These are phyloP conservation scores for Orobanche coerulescens DNA, from an alignment of 257 asterid genomes.

Conservation along the genomic window DNA sequence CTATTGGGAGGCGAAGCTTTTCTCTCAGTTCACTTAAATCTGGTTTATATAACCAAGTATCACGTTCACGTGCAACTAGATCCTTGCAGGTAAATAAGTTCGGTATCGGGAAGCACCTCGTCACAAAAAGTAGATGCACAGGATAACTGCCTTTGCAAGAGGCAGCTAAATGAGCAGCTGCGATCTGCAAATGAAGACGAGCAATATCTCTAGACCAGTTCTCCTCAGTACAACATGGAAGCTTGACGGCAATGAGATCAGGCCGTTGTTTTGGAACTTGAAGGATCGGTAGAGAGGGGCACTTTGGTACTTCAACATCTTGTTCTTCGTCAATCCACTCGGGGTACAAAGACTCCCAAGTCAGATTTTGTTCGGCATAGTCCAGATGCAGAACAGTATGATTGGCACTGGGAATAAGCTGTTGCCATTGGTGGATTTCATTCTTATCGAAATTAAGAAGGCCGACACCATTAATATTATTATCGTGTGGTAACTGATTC, in stretches of 20 bases:
- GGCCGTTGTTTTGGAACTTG: slow-evolving; percentile 37
- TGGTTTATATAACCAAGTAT: slow-evolving; percentile 55
- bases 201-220: slow-evolving; percentile 73
- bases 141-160: slow-evolving; percentile 47
- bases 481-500: slow-evolving; percentile 23
- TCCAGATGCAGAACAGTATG: slow-evolving; percentile 44
- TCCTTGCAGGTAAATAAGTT: slow-evolving; percentile 55
- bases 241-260: slow-evolving; percentile 64
- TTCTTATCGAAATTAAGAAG: slow-evolving; percentile 51
- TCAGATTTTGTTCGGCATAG: slow-evolving; percentile 33
- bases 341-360: slow-evolving; percentile 72
- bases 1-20: slow-evolving; percentile 61
- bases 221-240: slow-evolving; percentile 53
- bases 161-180: slow-evolving; percentile 52
- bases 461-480: slow-evolving; percentile 33
- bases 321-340: slow-evolving; percentile 94
- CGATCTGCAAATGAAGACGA: slow-evolving; percentile 63
- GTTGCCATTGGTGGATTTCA: slow-evolving; percentile 47
- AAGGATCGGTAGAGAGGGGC: slow-evolving; percentile 54
- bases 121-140: slow-evolving; percentile 44
- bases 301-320: slow-evolving; percentile 51
- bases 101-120: slow-evolving; percentile 58
- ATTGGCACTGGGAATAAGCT: slow-evolving; percentile 35
- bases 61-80: slow-evolving; percentile 39
- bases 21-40: slow-evolving; percentile 33